phyloP scores from a whole-genome alignment of 306 rosid genomes.

The Alnus glutinosa region DNA sequence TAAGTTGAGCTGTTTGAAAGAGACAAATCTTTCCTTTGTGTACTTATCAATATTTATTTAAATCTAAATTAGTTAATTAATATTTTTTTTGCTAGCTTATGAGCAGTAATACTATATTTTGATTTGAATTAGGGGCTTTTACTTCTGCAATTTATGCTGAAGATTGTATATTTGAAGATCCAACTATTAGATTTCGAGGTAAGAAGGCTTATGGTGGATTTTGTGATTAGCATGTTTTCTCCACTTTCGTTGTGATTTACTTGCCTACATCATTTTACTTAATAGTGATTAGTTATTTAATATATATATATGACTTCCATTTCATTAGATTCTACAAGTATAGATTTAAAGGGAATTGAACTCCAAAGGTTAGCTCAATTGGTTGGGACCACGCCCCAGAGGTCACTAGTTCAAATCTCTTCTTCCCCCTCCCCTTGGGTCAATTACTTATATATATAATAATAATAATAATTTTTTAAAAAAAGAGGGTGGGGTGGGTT shows the following conservation, averaged over 20 bases:
- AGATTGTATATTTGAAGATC: slow-evolving; percentile 82
- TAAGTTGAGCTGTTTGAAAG: neutral
- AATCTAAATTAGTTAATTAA: neutral
- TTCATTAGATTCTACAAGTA: neutral
- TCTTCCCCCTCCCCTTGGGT: too few relatives aligned
- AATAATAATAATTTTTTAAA: too few relatives aligned
- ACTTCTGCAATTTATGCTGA: slow-evolving; percentile 68
- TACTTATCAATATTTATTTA: neutral
- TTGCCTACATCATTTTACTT: neutral
- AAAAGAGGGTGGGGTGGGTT: too few relatives aligned
- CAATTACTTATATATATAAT: too few relatives aligned
- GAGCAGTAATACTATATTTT: slow-evolving; percentile 15
- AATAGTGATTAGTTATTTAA: neutral
- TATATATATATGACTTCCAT: neutral
- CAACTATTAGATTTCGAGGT: slow-evolving; percentile 84
- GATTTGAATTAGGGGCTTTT: slow-evolving; percentile 57
- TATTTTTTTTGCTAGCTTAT: neutral
- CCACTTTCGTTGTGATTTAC: neutral
- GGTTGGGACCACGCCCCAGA: too few relatives aligned
- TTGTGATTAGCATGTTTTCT: neutral
- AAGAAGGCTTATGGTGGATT: slow-evolving; percentile 21
- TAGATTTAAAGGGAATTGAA: neutral
- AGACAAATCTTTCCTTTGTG: neutral
- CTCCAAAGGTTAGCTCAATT: too few relatives aligned
- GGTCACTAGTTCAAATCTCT: too few relatives aligned